Percentiles rank a stretch among this genome's conserved stretches.
Conservation (phyloP, 2,329 filamentous ascomycete species). For the Furcasterigmium furcatum region DNA sequence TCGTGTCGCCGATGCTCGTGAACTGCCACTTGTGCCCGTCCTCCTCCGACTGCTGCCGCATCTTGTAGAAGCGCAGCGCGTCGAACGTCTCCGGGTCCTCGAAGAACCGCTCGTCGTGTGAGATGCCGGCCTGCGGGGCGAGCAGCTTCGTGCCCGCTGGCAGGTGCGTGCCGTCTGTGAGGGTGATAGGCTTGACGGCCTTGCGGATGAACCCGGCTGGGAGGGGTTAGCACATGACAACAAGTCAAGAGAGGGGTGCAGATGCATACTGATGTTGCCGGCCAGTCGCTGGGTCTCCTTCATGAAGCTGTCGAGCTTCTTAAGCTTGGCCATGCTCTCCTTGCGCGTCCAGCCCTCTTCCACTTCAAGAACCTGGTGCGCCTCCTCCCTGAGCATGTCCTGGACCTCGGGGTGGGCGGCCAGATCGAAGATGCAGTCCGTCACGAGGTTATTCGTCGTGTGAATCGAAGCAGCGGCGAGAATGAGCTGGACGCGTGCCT, state of each 20-base stretch:
- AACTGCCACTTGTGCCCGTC: constrained; percentile 38
- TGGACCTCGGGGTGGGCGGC: constrained; percentile 43
- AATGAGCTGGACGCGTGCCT: constrained; percentile 40
- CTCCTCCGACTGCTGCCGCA: constrained; percentile 33
- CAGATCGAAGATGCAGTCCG: constrained; percentile 48
- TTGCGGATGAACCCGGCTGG: constrained; percentile 42
- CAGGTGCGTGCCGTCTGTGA: constrained; percentile 40
- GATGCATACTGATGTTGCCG: constrained; percentile 37
- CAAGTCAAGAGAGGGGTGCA: neutral
- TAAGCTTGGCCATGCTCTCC: constrained; percentile 38
- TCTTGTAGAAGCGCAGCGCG: constrained; percentile 44
- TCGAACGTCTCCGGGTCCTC: constrained; percentile 40
- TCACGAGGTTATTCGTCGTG: constrained; percentile 39
- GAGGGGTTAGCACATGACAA: constrained; percentile 12
- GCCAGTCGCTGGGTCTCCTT: constrained; percentile 37
- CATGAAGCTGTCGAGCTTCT: constrained; percentile 47
- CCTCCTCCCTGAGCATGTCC: constrained; percentile 45
- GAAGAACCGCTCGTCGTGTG: constrained; percentile 35
- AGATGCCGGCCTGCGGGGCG: constrained; percentile 36
- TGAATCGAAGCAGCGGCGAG: constrained; percentile 41
- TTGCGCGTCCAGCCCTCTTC: constrained; percentile 38
- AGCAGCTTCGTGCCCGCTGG: constrained; percentile 39
- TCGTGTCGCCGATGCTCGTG: constrained; percentile 35
- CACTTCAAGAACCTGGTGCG: constrained; percentile 33
- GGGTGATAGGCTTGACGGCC: constrained; percentile 38